These are phyloP conservation scores for Polytolypa hystricis DNA, from an alignment of 2,329 filamentous ascomycete species.

Conservation along the genomic window DNA sequence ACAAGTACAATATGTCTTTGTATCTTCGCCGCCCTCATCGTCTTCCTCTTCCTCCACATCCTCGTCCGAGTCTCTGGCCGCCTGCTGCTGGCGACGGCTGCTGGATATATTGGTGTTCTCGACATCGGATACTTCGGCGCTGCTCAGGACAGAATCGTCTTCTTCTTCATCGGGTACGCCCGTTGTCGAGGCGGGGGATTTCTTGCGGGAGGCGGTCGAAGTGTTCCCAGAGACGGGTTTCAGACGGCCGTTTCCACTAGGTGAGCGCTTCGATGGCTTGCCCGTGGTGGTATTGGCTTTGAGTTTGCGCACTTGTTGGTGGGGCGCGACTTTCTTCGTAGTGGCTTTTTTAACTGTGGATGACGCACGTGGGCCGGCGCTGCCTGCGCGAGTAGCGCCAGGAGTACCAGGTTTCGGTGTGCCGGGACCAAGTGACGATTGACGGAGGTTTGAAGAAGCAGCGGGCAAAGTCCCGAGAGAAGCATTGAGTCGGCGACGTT, in stretches of 20 bases:
- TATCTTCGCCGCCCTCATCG: constrained; percentile 44
- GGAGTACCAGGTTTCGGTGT: constrained; percentile 51
- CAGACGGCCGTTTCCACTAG: constrained; percentile 28
- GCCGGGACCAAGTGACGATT: constrained; percentile 52
- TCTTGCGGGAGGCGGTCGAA: constrained; percentile 23
- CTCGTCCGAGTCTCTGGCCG: constrained; percentile 23
- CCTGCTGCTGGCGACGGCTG: constrained; percentile 11
- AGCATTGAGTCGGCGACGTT: constrained; percentile 47
- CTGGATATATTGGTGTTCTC: constrained; percentile 26
- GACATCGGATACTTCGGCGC: constrained; percentile 38
- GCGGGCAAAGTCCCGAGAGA: constrained; percentile 44
- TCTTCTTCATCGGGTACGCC: constrained; percentile 33
- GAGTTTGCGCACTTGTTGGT: constrained; percentile 37
- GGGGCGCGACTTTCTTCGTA: constrained; percentile 46
- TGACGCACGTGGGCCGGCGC: constrained; percentile 42
- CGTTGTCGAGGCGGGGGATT: constrained; percentile 29
- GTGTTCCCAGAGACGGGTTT: constrained; percentile 17
- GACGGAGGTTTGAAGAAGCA: constrained; percentile 45
- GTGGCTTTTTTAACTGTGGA: constrained; percentile 33
- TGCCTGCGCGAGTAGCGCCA: constrained; percentile 44
- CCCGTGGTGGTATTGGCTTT: constrained; percentile 22
- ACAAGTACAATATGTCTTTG: constrained; percentile 55
- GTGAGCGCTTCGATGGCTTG: constrained; percentile 33
- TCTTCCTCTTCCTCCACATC: constrained; percentile 38
- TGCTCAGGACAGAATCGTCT: constrained; percentile 45